Evolutionary conservation across 257 asterid species (phyloP).

Genomic region (Nicotiana noctiflora): DNA sequence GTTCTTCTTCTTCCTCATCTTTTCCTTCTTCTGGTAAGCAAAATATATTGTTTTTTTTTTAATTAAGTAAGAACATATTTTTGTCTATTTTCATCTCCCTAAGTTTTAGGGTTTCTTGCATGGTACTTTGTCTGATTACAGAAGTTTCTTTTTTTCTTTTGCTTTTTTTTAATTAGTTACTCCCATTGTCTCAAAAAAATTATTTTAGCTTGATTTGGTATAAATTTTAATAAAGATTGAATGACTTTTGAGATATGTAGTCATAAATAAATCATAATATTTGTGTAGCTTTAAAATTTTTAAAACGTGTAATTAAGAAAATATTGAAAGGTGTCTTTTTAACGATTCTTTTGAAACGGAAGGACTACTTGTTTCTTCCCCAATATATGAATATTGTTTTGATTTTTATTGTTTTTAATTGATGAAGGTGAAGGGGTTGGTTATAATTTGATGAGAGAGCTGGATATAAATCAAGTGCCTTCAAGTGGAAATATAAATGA

Average conservation of each 20-base stretch:
- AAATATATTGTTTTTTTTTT: too few relatives aligned
- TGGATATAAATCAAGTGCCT: conserved; percentile 64
- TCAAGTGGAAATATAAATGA: conserved; percentile 17
- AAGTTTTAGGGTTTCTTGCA: conserved; percentile 6
- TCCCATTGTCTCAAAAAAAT: too few relatives aligned
- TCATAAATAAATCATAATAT: too few relatives aligned
- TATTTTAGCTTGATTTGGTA: too few relatives aligned
- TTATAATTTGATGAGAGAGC: conserved; percentile 26
- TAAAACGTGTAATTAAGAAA: too few relatives aligned
- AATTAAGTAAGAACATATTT: too few relatives aligned
- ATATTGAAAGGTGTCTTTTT: too few relatives aligned
- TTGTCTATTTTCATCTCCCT: neutral
- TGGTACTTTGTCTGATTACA: neutral
- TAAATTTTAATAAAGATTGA: too few relatives aligned
- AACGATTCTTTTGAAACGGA: neutral
- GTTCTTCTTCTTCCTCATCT: conserved; percentile 49
- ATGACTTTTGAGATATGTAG: too few relatives aligned
- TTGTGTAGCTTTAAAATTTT: too few relatives aligned
- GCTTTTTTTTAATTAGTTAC: neutral
- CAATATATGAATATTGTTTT: neutral
- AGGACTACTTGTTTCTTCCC: neutral
- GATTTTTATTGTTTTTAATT: neutral
- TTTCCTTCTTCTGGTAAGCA: conserved; percentile 47
- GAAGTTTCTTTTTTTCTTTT: neutral
- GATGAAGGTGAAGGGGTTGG: conserved; percentile 34